Conservation (phyloP, 495 filamentous ascomycete species). For the Margaritispora aquatica region DNA sequence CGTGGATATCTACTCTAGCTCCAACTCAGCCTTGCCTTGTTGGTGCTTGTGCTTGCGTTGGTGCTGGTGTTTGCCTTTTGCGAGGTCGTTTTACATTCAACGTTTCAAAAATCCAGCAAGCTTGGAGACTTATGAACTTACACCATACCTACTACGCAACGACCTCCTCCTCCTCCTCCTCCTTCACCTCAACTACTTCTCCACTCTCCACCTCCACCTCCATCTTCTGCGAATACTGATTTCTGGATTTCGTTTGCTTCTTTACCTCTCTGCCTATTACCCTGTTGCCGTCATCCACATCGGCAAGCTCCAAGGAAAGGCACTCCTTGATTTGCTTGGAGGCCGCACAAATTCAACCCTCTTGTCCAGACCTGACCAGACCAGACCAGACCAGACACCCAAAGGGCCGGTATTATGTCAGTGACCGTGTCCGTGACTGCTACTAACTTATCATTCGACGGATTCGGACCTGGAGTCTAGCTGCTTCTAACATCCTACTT, state of each 20-base stretch:
- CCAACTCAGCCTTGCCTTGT: background rate
- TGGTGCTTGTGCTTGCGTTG: background rate
- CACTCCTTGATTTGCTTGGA: background rate
- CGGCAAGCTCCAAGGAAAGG: background rate
- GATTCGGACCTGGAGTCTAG: background rate
- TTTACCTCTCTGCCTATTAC: background rate
- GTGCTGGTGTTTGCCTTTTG: background rate
- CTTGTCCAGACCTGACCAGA: background rate
- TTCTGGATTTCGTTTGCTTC: too few species aligned
- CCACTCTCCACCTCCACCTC: background rate
- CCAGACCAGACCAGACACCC: too few species aligned
- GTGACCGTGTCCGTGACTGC: too few species aligned
- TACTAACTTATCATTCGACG: background rate
- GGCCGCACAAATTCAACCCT: background rate
- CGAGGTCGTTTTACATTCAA: background rate
- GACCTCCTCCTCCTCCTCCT: background rate
- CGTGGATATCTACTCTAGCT: background rate
- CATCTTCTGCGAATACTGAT: background rate
- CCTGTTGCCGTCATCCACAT: background rate
- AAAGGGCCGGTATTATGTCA: background rate
- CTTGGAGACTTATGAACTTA: too few species aligned
- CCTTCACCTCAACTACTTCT: background rate
- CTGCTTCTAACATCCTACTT: background rate
- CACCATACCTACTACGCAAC: background rate
- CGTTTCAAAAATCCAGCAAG: background rate